Percentiles rank a stretch among this genome's conserved stretches.
Conservation (phyloP, 169 alveolate genomes). For the Plasmodium coatneyi region DNA sequence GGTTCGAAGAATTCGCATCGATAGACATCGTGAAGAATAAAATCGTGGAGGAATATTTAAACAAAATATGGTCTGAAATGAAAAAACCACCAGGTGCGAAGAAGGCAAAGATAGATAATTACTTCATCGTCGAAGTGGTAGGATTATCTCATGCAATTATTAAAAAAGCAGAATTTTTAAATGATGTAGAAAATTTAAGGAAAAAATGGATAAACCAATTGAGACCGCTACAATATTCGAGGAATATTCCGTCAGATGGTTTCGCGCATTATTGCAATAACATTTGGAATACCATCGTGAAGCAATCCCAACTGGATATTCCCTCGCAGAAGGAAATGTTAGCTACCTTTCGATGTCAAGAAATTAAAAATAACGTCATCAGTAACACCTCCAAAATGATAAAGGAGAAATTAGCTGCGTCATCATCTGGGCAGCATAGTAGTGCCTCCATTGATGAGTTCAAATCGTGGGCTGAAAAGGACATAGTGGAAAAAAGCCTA, state of each 20-base stretch:
- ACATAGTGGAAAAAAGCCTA: conserved; percentile 69
- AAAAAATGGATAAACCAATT: conserved; percentile 79
- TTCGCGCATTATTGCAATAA: conserved; percentile 83
- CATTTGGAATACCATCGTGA: conserved; percentile 85
- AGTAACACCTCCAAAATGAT: conserved; percentile 39
- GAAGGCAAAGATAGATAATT: conserved; percentile 33
- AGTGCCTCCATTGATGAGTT: conserved; percentile 61
- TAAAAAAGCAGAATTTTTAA: conserved; percentile 80
- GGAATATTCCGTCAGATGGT: conserved; percentile 91
- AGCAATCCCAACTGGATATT: conserved; percentile 89
- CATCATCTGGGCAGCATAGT: conserved; percentile 15
- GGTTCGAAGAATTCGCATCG: conserved; percentile 86
- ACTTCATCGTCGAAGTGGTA: conserved; percentile 82
- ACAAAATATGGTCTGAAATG: conserved; percentile 87
- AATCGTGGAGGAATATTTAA: conserved; percentile 82
- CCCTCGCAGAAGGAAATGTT: conserved; percentile 91
- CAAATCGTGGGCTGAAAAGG: conserved; percentile 74
- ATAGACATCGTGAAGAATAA: conserved; percentile 80
- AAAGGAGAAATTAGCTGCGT: conserved; percentile 44
- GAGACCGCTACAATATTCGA: conserved; percentile 84
- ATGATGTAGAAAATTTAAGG: conserved; percentile 78
- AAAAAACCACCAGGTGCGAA: conserved; percentile 75
- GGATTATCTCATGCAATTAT: conserved; percentile 87
- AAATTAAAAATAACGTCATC: conserved; percentile 83
- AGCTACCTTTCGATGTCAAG: conserved; percentile 88